Evolutionary conservation across 345 rosid species (phyloP).

Genomic region (Cochlearia excelsa): DNA sequence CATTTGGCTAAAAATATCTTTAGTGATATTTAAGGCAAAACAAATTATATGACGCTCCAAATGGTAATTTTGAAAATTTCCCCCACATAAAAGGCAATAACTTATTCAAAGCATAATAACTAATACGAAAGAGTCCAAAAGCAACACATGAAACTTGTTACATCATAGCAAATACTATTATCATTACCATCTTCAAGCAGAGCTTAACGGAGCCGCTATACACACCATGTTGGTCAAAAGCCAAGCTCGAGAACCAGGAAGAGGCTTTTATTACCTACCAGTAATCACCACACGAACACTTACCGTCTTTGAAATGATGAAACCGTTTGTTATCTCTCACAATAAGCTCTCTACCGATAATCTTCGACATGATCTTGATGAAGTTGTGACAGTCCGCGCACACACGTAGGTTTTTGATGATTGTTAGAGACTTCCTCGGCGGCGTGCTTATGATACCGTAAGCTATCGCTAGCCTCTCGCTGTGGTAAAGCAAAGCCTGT

Average conservation of each 20-base stretch:
- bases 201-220: conserved; percentile 33
- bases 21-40: too few species aligned
- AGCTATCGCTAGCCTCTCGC: conserved; percentile 79
- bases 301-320: conserved; percentile 62
- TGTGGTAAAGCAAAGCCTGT: conserved; percentile 72
- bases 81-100: too few species aligned
- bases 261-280: conserved; percentile 36
- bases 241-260: not conserved
- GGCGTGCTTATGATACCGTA: conserved; percentile 76
- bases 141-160: conserved; percentile 22
- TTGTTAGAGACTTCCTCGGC: conserved; percentile 56
- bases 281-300: conserved; percentile 60
- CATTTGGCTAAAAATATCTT: too few species aligned
- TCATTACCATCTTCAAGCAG: conserved; percentile 14
- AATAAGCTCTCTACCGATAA: conserved; percentile 67
- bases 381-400: conserved; percentile 79
- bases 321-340: conserved; percentile 81
- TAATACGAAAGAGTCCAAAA: not conserved
- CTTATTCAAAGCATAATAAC: conserved; percentile 1
- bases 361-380: conserved; percentile 76
- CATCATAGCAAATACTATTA: conserved; percentile 18
- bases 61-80: too few species aligned
- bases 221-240: conserved; percentile 18
- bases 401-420: conserved; percentile 77
- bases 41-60: too few species aligned